Conservation (phyloP, 768 basidiomycete species). For the Suillus subalutaceus region DNA sequence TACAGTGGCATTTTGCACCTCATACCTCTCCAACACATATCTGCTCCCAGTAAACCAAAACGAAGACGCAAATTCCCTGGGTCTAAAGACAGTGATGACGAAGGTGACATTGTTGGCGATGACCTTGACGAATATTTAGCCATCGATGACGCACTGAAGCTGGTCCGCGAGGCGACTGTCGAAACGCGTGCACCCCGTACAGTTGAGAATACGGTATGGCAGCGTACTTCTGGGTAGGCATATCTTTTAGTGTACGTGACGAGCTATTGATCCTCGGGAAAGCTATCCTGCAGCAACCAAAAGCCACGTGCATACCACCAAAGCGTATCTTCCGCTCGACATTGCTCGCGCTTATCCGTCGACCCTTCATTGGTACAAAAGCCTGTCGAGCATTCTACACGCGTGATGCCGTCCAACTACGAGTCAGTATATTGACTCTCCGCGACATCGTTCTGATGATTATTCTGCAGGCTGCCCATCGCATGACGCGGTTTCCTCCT, state of each 20-base stretch:
- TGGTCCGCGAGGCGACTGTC: constrained; percentile 55
- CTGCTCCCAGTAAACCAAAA: constrained; percentile 60
- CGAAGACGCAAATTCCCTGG: constrained; percentile 48
- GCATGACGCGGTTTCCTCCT: constrained; percentile 90
- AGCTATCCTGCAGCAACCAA: constrained; percentile 74
- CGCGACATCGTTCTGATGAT: constrained; percentile 7
- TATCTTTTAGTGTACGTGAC: background rate
- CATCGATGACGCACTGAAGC: constrained; percentile 60
- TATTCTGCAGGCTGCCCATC: constrained; percentile 73
- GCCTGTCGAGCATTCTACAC: constrained; percentile 94
- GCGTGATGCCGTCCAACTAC: constrained; percentile 85
- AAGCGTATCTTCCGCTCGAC: constrained; percentile 78
- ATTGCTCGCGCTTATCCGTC: constrained; percentile 70
- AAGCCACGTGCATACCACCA: constrained; percentile 75
- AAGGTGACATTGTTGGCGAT: constrained; percentile 42
- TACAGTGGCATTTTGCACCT: constrained; percentile 82
- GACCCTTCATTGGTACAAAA: constrained; percentile 78
- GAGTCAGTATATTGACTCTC: constrained; percentile 53
- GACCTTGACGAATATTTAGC: constrained; percentile 56
- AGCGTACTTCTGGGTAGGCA: constrained; percentile 65
- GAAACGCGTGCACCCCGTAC: constrained; percentile 61
- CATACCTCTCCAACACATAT: constrained; percentile 77
- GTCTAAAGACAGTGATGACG: constrained; percentile 52
- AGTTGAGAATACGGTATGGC: constrained; percentile 71
- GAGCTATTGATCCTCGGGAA: constrained; percentile 6